Percentiles rank a stretch among this genome's conserved stretches.
These are phyloP conservation scores for Candida maris DNA, from an alignment of 805 yeast genomes.

Conservation along the genomic window DNA sequence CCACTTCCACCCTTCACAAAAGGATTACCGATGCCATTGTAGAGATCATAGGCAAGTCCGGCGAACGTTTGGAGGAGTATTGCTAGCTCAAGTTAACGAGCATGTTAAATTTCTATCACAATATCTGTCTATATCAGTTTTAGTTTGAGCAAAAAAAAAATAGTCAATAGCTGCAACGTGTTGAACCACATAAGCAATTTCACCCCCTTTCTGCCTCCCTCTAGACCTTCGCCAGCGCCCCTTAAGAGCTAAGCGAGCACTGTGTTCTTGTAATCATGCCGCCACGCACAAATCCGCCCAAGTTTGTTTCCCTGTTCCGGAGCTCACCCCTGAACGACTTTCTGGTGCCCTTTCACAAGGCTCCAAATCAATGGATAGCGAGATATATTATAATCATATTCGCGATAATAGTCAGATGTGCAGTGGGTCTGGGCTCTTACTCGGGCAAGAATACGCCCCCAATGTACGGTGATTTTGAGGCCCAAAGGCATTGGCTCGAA, in stretches of 20 bases:
- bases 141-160: too few species aligned
- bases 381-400: conserved; percentile 69
- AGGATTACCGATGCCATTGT: conserved; percentile 49
- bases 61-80: conserved; percentile 28
- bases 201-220: too few species aligned
- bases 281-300: too few species aligned
- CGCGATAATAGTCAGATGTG: conserved; percentile 73
- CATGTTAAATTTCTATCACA: too few species aligned
- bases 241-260: too few species aligned
- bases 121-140: too few species aligned
- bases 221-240: too few species aligned
- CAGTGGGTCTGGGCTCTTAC: conserved; percentile 84
- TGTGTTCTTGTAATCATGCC: too few species aligned
- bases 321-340: conserved; percentile 73
- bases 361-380: conserved; percentile 89
- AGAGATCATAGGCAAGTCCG: conserved; percentile 32
- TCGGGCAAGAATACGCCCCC: conserved; percentile 75
- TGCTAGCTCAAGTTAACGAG: too few species aligned
- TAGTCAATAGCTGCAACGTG: too few species aligned
- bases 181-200: too few species aligned
- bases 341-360: conserved; percentile 71
- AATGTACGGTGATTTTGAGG: conserved; percentile 93
- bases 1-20: conserved; percentile 46
- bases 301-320: conserved; percentile 32
- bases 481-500: conserved; percentile 98